Evolutionary conservation across 768 basidiomycete genomes (phyloP).

Genomic region (Tubosaeta sp.): DNA sequence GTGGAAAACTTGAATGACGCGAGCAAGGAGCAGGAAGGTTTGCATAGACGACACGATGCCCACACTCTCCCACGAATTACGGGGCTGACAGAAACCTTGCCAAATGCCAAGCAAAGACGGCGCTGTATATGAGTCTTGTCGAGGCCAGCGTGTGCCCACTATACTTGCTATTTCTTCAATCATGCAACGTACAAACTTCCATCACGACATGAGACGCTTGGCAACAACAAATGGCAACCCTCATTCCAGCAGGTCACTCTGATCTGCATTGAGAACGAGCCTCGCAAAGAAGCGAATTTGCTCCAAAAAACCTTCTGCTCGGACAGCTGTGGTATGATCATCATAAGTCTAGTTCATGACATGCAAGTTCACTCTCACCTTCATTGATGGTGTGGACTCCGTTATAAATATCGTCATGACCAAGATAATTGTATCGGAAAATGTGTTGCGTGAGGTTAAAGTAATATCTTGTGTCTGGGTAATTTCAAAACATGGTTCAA

Average conservation of each 20-base stretch:
- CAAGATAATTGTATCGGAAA: constrained; percentile 14
- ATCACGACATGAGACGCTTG: no score
- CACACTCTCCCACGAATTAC: neutral
- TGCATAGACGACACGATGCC: no score
- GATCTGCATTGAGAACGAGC: neutral
- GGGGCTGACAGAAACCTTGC: neutral
- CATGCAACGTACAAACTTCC: no score
- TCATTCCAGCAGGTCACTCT: neutral
- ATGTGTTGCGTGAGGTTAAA: constrained; percentile 34
- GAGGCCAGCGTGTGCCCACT: no score
- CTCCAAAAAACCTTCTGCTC: neutral
- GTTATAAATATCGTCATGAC: neutral
- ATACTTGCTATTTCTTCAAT: no score
- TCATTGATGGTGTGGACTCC: neutral
- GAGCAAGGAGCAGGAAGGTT: no score
- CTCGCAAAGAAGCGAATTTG: neutral
- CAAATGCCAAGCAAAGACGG: no score
- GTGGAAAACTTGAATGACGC: no score
- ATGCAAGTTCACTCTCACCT: neutral
- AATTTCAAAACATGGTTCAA: no score
- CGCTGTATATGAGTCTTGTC: no score
- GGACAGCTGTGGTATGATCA: neutral
- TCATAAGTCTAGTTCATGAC: no score
- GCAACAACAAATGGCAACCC: no score
- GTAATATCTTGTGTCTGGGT: neutral